Base-by-base conservation (phyloP, 768 basidiomycete genomes). In the Tubosaeta brunneosetosa region DNA sequence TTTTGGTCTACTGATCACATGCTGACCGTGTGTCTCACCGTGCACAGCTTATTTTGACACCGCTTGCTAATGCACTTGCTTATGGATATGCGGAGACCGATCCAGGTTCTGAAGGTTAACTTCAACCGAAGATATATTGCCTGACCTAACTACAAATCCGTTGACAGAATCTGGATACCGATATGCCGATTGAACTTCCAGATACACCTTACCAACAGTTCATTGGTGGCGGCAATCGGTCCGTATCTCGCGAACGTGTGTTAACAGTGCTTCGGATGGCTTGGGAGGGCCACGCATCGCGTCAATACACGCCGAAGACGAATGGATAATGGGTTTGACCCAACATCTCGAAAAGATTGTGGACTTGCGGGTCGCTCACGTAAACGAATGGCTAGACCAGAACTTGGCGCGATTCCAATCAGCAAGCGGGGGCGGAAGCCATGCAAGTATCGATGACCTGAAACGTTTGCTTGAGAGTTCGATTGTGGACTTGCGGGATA, bases 151-250 rank as follows among this genome's bases (percentile, higher is more conserved):
- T 5, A 11, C 48, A 50, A 12, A 50, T 11, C 22, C n/a, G 0
- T 48, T 17, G 8, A 0, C 27, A 82, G 82, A 81, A 82, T 59
- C 59, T 82, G 44, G 82, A 84, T 51, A 79, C 75, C 7, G 78
- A 80, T 50, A 44, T 61, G 6, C 53, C 66, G 1, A 67, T 83
- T 16, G 68, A 72, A 0, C 46, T 57, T 13, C 57, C 64, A 5
- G 79, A 81, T 55, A 71, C 72, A 5, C n/a, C 50, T 1, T 51
- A 71, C 5, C 59, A 58, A 4, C 74, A 80, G 47, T 74, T 70
- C 59, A 61, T 70, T 40, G 61, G 55, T 2, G 50, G 54, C 16
- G 22, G 22, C 6, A 51, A 65, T 16, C 66, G 61, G 27, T 49
- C 58, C 3, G 22, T 13, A 0, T 46, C 58, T n/a, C 62, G 66